Evolutionary conservation across 345 rosid species (phyloP), one percentile per base, ranked within the genome.

Genomic region (Dipteronia dyeriana): DNA sequence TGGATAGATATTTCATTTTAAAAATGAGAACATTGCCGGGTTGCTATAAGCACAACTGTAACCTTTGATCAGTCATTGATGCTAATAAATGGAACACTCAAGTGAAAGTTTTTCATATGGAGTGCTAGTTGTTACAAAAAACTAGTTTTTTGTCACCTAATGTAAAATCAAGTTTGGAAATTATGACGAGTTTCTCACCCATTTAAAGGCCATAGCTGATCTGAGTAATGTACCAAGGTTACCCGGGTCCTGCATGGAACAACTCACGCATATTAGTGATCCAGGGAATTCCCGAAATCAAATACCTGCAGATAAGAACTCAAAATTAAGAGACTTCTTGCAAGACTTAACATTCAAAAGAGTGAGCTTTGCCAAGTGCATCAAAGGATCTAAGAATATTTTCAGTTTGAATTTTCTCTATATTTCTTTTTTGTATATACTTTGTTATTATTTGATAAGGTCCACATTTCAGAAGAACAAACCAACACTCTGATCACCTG

Each of bases 191-290:
- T 72, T 76, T 57, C 87, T 90, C 85, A 93, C 99, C 98, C 99
- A 95, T 67, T 83, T 84, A 85, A 95, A 95, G 45, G 98, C 97
- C 79, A 89, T 85, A 72, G 97, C 96, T 68, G 99, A 91, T 85
- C 99, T 89, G 68, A 95, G 84, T 77, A 93, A 80, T 22, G 98
- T 90, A 12, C 99, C 99, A 2, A 95, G 94, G 84, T 95, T 95
- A 73, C 99, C 99, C 2, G 95, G 97, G 75, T 95, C 98, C 97
- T 95, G 91, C 87, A 87, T 63, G 69, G 76, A 79, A 79, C 70
- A 72, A 78, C 70, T 71, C 71, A 74, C 41, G 69, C 54, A 60
- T 56, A 75, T 79, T 82, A 68, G 75, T 43, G 70, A 80, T 17
- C 26, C 51, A 53, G 59, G 75, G 74, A 67, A 45, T 62, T 72